Evolutionary conservation across 495 filamentous ascomycete genomes (phyloP).

Genomic region (Sporormia fimetaria): DNA sequence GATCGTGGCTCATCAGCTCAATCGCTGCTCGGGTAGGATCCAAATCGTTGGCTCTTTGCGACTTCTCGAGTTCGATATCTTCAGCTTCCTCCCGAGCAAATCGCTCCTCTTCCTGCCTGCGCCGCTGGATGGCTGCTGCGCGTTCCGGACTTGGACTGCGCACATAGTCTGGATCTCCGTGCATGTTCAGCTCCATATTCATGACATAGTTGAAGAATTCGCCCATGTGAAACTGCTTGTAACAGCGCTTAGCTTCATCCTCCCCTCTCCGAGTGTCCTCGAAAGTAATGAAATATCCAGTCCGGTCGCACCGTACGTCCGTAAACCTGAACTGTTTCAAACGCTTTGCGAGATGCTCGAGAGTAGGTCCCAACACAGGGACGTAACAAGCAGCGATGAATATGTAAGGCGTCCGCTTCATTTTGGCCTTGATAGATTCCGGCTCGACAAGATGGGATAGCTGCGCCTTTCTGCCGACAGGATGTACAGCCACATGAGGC

Average conservation of each 20-base stretch:
- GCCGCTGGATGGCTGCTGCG: conserved; percentile 41
- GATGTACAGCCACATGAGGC: conserved; percentile 37
- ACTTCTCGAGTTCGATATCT: conserved; percentile 79
- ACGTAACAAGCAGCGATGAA: conserved; percentile 79
- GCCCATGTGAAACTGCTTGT: conserved; percentile 55
- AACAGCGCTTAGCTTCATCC: conserved; percentile 67
- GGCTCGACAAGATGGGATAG: conserved; percentile 40
- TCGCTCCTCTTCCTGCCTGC: conserved; percentile 44
- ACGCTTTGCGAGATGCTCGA: conserved; percentile 76
- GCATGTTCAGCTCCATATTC: conserved; percentile 73
- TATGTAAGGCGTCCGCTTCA: conserved; percentile 81
- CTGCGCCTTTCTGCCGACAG: conserved; percentile 12
- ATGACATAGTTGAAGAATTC: conserved; percentile 85
- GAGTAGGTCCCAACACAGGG: conserved; percentile 71
- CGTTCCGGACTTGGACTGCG: conserved; percentile 49
- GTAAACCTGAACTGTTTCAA: conserved; percentile 67
- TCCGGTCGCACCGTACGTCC: conserved; percentile 66
- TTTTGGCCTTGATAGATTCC: conserved; percentile 48
- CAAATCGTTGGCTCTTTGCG: conserved; percentile 64
- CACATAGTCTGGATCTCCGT: conserved; percentile 56
- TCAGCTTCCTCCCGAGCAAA: conserved; percentile 58
- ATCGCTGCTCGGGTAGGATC: conserved; percentile 78
- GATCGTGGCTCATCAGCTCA: conserved; percentile 63
- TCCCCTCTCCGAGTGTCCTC: conserved; percentile 63
- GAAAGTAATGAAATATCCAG: conserved; percentile 86